A percentile compares a stretch with the other conserved stretches of the same genome.
Evolutionary conservation across 1,284 basidiomycete genomes (phyloP).

Genomic region (Athelia psychrophila): DNA sequence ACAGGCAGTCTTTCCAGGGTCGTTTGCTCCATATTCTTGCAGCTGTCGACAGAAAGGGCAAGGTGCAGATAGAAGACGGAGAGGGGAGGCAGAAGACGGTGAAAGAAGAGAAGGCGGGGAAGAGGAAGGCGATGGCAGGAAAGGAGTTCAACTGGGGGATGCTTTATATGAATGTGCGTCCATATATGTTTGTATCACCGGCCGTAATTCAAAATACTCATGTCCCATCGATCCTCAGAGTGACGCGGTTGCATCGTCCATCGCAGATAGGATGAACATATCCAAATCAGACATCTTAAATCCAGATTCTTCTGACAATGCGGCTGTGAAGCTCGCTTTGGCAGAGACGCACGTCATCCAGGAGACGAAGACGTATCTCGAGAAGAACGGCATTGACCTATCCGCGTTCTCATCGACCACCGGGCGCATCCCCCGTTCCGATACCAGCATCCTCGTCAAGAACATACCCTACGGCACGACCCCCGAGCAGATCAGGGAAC

Average conservation of each 20-base stretch:
- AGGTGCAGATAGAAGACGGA: conserved; percentile 40
- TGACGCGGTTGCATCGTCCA: conserved; percentile 83
- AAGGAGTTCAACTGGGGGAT: conserved; percentile 96
- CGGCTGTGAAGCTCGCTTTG: conserved; percentile 92
- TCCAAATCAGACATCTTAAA: conserved; percentile 87
- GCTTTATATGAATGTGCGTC: conserved; percentile 95
- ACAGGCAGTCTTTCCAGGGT: conserved; percentile 90
- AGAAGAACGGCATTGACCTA: conserved; percentile 67
- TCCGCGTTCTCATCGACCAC: conserved; percentile 53
- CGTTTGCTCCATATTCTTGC: conserved; percentile 89
- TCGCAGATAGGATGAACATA: conserved; percentile 80
- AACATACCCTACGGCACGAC: conserved; percentile 95
- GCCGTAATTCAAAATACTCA: too few species aligned
- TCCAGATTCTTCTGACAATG: conserved; percentile 61
- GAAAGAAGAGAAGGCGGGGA: conserved; percentile 69
- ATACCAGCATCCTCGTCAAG: conserved; percentile 90
- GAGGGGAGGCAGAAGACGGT: conserved; percentile 51
- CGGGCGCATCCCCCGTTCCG: conserved; percentile 45
- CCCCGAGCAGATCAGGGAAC: conserved; percentile 65
- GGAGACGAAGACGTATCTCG: conserved; percentile 90
- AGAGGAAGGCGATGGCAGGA: conserved; percentile 71
- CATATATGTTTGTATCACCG: too few species aligned
- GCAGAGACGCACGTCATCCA: conserved; percentile 96
- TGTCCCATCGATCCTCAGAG: conserved; percentile 48
- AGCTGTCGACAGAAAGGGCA: conserved; percentile 64